Conservation (phyloP, 345 rosid species). For the Anastatica hierochuntica region DNA sequence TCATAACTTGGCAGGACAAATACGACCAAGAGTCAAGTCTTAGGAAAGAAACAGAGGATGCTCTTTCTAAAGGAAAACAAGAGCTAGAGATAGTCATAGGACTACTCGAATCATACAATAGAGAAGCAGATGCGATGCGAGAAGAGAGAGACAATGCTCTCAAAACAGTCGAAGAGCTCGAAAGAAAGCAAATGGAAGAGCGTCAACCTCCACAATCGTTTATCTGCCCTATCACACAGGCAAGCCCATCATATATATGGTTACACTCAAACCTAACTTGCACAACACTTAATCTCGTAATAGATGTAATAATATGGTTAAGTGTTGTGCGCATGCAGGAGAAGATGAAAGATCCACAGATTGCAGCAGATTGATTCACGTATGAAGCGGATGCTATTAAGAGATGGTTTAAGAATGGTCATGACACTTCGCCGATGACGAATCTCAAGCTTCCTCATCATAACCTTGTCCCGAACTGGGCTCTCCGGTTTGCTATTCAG, state of each 20-base stretch:
- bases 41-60: slow-evolving; percentile 19
- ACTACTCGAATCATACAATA: slow-evolving; percentile 11
- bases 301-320: too few species aligned
- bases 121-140: slow-evolving; percentile 29
- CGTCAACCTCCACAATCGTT: slow-evolving; percentile 24
- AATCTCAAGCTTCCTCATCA: slow-evolving; percentile 32
- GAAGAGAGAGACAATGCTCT: slow-evolving; percentile 24
- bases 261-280: too few species aligned
- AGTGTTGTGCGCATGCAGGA: too few species aligned
- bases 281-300: background rate
- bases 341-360: too few species aligned
- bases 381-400: too few species aligned
- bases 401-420: too few species aligned
- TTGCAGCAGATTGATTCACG: too few species aligned
- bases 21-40: background rate
- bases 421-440: slow-evolving; percentile 47
- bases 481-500: slow-evolving; percentile 52
- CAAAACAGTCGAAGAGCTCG: slow-evolving; percentile 19
- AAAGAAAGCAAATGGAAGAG: slow-evolving; percentile 17
- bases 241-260: too few species aligned
- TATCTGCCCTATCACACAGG: slow-evolving; percentile 34
- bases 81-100: slow-evolving; percentile 5
- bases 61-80: background rate
- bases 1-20: slow-evolving; percentile 1
- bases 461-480: slow-evolving; percentile 42